Conservation (phyloP, 2,329 filamentous ascomycete genomes). For the Fusarium paranaense region DNA sequence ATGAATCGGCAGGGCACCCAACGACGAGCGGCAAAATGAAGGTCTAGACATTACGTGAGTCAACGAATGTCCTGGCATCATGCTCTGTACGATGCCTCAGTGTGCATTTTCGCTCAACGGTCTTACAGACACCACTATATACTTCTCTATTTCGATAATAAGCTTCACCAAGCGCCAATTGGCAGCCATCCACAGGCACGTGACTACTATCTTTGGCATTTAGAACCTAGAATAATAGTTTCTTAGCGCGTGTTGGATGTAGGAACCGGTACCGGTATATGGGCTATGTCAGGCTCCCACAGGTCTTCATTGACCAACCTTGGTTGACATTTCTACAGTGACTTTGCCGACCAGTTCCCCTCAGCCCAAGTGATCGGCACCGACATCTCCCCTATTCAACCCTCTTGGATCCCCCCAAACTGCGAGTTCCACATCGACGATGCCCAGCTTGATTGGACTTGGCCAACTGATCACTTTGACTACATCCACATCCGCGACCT, state of each 20-base stretch:
- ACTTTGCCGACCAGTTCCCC: constrained; percentile 26
- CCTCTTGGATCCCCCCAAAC: neutral
- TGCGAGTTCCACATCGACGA: neutral
- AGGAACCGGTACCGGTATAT: neutral
- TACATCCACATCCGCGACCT: constrained; percentile 29
- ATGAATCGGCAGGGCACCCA: constrained; percentile 16
- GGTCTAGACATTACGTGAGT: constrained; percentile 34
- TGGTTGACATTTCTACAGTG: neutral
- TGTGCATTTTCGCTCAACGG: neutral
- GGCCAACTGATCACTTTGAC: constrained; percentile 24
- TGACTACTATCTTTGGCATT: neutral
- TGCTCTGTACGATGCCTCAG: no score
- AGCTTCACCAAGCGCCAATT: constrained; percentile 29
- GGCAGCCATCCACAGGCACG: constrained; percentile 15
- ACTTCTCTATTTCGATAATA: constrained; percentile 30
- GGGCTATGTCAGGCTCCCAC: neutral
- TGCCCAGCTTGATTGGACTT: constrained; percentile 16
- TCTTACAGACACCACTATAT: constrained; percentile 28
- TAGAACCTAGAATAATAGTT: neutral
- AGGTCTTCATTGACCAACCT: neutral
- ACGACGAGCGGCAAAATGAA: constrained; percentile 30
- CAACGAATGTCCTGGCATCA: neutral
- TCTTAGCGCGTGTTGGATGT: neutral
- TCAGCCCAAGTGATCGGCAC: constrained; percentile 25
- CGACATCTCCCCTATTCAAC: constrained; percentile 6